Conservation (phyloP, 441 rosid genomes). For the Theobroma grandiflorum region DNA sequence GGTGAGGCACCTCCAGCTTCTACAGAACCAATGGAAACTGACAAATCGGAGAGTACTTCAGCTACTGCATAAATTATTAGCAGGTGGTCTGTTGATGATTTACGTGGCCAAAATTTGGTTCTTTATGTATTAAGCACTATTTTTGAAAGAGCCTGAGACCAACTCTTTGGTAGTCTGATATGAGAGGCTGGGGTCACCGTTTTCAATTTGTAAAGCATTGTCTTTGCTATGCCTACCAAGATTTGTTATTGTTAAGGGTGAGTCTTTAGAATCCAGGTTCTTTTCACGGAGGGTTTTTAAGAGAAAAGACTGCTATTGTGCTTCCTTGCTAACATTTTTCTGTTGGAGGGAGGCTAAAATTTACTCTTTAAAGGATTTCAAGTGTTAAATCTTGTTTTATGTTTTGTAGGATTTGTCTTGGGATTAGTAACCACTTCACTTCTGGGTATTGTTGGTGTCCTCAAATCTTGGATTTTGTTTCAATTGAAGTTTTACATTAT, state of each 20-base stretch:
- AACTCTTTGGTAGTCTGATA: slow-evolving; percentile 25
- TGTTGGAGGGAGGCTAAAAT: slow-evolving; percentile 18
- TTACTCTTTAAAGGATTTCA: neutral
- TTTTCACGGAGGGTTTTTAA: slow-evolving; percentile 20
- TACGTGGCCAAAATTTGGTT: slow-evolving; percentile 20
- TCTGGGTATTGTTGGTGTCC: neutral
- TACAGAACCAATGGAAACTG: slow-evolving; percentile 78
- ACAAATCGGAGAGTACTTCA: slow-evolving; percentile 47
- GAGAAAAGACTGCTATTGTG: slow-evolving; percentile 5
- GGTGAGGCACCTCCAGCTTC: slow-evolving; percentile 53
- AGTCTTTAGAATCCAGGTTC: slow-evolving; percentile 39
- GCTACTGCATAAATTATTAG: slow-evolving; percentile 36
- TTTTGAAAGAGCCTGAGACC: slow-evolving; percentile 12
- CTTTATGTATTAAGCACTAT: slow-evolving; percentile 34
- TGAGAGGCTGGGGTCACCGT: slow-evolving; percentile 3
- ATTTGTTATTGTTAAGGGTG: slow-evolving; percentile 32
- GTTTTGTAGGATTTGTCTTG: neutral
- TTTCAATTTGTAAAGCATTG: slow-evolving; percentile 30
- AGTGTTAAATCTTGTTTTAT: slow-evolving; percentile 12
- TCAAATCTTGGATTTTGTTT: neutral
- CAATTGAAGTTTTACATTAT: neutral
- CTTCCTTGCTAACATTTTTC: neutral
- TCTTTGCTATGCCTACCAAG: slow-evolving; percentile 19
- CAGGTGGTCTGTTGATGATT: slow-evolving; percentile 4
- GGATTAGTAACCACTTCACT: neutral